Evolutionary conservation across 2,329 filamentous ascomycete species (phyloP).

Genomic region (Achaetomium macrosporum): DNA sequence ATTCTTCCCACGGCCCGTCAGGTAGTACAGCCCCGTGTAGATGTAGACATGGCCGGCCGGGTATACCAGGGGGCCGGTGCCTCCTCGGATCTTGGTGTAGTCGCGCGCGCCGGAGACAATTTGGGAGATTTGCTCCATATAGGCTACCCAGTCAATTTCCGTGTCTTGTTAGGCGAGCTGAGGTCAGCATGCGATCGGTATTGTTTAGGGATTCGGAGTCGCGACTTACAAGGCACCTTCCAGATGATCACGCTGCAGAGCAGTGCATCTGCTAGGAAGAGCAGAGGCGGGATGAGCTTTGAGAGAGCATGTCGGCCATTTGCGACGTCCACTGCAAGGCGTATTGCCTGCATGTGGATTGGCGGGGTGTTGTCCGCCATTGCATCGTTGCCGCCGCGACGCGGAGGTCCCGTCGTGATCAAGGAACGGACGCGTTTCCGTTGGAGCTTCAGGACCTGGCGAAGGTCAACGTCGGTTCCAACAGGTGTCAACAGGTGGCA

Average conservation of each 20-base stretch:
- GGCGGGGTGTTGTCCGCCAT: conserved; percentile 20
- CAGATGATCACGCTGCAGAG: conserved; percentile 71
- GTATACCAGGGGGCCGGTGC: conserved; percentile 90
- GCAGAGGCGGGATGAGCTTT: conserved; percentile 47
- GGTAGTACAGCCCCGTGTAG: conserved; percentile 70
- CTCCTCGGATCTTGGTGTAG: conserved; percentile 78
- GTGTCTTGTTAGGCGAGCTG: conserved; percentile 59
- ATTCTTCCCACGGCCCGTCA: conserved; percentile 71
- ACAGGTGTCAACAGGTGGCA: too few species aligned
- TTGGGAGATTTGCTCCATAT: conserved; percentile 87
- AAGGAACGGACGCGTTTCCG: too few species aligned
- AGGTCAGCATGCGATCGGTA: neutral
- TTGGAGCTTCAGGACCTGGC: too few species aligned
- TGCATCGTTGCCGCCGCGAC: conserved; percentile 7
- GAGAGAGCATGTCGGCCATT: conserved; percentile 47
- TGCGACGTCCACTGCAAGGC: conserved; percentile 38
- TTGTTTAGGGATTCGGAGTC: neutral
- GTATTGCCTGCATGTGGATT: conserved; percentile 26
- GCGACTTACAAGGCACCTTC: conserved; percentile 71
- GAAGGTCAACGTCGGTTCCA: too few species aligned
- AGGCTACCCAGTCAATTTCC: conserved; percentile 95
- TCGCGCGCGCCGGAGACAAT: conserved; percentile 80
- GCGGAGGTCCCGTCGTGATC: too few species aligned
- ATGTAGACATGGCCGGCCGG: conserved; percentile 91
- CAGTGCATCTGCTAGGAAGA: conserved; percentile 64